Conservation (phyloP, 2,329 filamentous ascomycete genomes). For the Calonectria hongkongensis region DNA sequence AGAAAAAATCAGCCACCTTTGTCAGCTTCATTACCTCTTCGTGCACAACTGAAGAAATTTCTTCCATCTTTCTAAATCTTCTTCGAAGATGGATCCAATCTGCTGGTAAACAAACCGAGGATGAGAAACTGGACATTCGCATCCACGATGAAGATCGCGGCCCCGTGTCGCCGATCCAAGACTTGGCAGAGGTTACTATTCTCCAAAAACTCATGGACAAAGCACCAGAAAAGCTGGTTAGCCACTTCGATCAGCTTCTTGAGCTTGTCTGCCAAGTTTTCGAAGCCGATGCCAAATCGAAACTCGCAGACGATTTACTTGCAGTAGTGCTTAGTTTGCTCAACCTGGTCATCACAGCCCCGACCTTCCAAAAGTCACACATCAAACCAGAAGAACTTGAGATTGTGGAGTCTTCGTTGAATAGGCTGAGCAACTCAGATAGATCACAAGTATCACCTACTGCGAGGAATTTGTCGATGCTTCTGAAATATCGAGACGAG, state of each 20-base stretch:
- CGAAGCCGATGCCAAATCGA: slow-evolving; percentile 63
- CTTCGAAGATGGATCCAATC: slow-evolving; percentile 74
- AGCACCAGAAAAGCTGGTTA: slow-evolving; percentile 78
- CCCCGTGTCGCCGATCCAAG: slow-evolving; percentile 64
- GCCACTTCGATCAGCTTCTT: slow-evolving; percentile 78
- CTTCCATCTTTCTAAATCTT: slow-evolving; percentile 76
- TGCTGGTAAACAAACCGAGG: slow-evolving; percentile 52
- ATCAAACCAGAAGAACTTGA: slow-evolving; percentile 64
- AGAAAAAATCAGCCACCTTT: slow-evolving; percentile 69
- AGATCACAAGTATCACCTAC: slow-evolving; percentile 69
- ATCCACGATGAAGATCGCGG: slow-evolving; percentile 56
- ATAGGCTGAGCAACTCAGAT: slow-evolving; percentile 62
- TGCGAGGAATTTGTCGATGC: slow-evolving; percentile 72
- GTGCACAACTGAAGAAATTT: slow-evolving; percentile 73
- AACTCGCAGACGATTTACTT: slow-evolving; percentile 68
- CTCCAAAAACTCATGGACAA: slow-evolving; percentile 79
- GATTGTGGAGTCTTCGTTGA: slow-evolving; percentile 70
- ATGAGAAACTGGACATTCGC: slow-evolving; percentile 54
- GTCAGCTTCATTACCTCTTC: slow-evolving; percentile 69
- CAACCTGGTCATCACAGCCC: slow-evolving; percentile 75
- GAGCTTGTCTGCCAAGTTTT: slow-evolving; percentile 79
- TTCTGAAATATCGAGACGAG: slow-evolving; percentile 74
- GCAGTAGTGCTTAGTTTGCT: slow-evolving; percentile 76
- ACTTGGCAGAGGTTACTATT: slow-evolving; percentile 76
- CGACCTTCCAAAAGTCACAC: slow-evolving; percentile 72